Conservation (phyloP, 1,284 basidiomycete genomes). For the Leccinum pallidistipes region DNA sequence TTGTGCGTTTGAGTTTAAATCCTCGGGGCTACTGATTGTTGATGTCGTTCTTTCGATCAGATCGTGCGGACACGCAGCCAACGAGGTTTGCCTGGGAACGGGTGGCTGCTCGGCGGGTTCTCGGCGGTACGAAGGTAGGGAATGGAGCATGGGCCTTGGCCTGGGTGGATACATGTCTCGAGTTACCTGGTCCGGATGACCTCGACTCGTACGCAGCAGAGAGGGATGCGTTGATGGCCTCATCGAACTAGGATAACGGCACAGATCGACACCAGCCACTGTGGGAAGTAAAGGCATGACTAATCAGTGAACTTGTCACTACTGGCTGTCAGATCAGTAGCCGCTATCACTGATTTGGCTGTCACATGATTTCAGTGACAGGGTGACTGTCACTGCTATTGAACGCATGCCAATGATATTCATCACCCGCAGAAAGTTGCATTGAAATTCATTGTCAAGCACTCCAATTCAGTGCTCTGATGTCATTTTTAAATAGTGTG, state of each 20-base stretch:
- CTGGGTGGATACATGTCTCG: slow-evolving; percentile 75
- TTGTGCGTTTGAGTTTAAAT: slow-evolving; percentile 46
- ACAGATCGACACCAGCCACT: not conserved
- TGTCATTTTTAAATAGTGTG: no score
- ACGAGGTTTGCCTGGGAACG: slow-evolving; percentile 62
- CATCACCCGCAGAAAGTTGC: no score
- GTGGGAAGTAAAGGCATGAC: no score
- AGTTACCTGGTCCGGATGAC: slow-evolving; percentile 36
- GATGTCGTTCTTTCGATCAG: slow-evolving; percentile 37
- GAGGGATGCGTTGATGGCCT: slow-evolving; percentile 22
- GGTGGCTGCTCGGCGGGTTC: slow-evolving; percentile 45
- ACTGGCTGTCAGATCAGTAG: no score
- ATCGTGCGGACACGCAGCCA: slow-evolving; percentile 71
- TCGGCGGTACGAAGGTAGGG: slow-evolving; percentile 73
- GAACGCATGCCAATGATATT: no score
- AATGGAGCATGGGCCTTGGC: slow-evolving; percentile 77
- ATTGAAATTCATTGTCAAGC: no score
- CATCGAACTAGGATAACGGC: slow-evolving; percentile 11
- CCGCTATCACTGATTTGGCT: no score
- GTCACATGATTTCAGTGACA: no score
- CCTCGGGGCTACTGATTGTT: slow-evolving; percentile 3
- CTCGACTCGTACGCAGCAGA: slow-evolving; percentile 18
- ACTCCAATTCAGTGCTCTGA: no score
- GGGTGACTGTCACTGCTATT: no score
- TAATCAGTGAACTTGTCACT: no score